Evolutionary conservation across 2,329 filamentous ascomycete genomes (phyloP).

Genomic region (Didymella sp.): DNA sequence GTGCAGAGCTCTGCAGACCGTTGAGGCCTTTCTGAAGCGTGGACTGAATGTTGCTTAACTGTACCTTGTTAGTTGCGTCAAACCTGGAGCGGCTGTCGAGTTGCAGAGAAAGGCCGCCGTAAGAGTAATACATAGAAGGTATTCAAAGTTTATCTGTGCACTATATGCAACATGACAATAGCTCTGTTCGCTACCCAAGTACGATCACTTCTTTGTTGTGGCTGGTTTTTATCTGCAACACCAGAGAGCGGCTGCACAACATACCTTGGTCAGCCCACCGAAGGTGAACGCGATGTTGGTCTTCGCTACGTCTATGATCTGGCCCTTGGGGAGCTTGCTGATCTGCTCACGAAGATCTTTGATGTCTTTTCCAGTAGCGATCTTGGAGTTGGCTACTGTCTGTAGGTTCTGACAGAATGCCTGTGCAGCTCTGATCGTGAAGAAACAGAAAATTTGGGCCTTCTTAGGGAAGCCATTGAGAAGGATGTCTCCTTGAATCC

Average conservation of each 20-base stretch:
- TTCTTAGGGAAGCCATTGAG: slow-evolving; percentile 19
- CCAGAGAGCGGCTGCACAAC: background rate
- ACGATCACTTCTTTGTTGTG: no score
- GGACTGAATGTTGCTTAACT: slow-evolving; percentile 9
- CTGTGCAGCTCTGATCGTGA: slow-evolving; percentile 16
- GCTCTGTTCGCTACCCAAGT: no score
- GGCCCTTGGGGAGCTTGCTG: slow-evolving; percentile 5
- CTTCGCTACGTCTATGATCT: slow-evolving; percentile 14
- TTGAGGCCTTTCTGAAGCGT: slow-evolving; percentile 5
- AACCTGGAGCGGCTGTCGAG: background rate
- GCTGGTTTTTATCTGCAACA: no score
- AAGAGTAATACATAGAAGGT: no score
- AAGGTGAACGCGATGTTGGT: slow-evolving; percentile 18
- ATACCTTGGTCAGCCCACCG: slow-evolving; percentile 10
- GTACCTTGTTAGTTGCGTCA: background rate
- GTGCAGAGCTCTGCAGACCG: background rate
- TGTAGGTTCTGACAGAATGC: slow-evolving; percentile 14
- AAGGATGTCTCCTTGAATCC: slow-evolving; percentile 17
- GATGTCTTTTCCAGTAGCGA: slow-evolving; percentile 12
- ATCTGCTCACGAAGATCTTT: slow-evolving; percentile 15
- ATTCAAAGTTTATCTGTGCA: no score
- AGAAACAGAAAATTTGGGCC: slow-evolving; percentile 18
- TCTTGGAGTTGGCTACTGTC: slow-evolving; percentile 13
- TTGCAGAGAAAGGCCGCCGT: no score
- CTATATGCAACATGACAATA: no score